Base-by-base conservation (phyloP, 148 eudicot genomes). In the Suaeda aralocaspica region DNA sequence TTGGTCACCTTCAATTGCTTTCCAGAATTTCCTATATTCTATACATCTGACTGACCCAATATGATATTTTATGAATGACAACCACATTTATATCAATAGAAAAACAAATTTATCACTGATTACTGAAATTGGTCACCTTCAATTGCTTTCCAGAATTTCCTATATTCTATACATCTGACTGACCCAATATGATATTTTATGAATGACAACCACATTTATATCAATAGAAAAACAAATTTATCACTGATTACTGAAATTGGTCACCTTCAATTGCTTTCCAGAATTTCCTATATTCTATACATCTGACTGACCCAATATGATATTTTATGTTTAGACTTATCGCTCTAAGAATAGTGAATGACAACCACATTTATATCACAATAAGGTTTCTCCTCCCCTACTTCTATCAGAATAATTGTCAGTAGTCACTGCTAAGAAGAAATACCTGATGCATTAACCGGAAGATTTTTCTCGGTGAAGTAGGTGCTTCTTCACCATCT, bases 401-500 rank as follows among this genome's bases (percentile, higher is more conserved):
- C 22, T 31, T 1, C 15, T 13, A 59, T 45, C 16, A 30, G 22
- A 33, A 31, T 24, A 46, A 61, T 21, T 45, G 31, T 6, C 41
- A 36, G 41, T 36, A 3, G 41, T 36, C 19, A 29, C 22, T 8
- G 33, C 29, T 24, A 29, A 52, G 21, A 67, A 66, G 46, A 64
- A 45, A 48, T 82, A 88, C 99, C 93, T 89, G 83, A 84, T 84
- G 91, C 71, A 88, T 78, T 50, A 95, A 84, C 84, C 87, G 96
- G 78, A 95, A 95, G 53, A 95, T 83, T 74, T 86, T 88, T 81
- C 83, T 91, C 21, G 99, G 99, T 21, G 97, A 91, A 53, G 94
- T 96, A 68, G 92, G 91, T 33, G 84, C 82, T 81, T 95, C 92
- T 81, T 88, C 92, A 44, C 99, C 93, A 70, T 69, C 87, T 46